Evolutionary conservation across 495 filamentous ascomycete species (phyloP).

Genomic region (Podospora fimiseda): DNA sequence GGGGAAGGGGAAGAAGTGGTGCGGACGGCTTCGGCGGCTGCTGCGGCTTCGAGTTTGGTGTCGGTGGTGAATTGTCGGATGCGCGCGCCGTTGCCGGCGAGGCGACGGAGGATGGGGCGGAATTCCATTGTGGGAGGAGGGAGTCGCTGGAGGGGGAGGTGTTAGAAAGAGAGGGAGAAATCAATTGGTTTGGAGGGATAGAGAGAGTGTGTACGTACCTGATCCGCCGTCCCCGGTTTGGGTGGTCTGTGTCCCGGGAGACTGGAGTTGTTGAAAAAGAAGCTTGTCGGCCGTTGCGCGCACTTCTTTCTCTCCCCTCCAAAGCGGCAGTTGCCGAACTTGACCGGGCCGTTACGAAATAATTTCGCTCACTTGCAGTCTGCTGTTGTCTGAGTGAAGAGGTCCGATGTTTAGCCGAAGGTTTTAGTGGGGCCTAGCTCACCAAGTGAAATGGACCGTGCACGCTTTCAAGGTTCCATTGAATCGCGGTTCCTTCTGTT

Average conservation of each 20-base stretch:
- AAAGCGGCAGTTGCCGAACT: neutral
- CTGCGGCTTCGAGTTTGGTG: conserved; percentile 2
- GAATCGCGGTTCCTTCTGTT: neutral
- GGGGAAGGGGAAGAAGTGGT: neutral
- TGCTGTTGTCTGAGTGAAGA: neutral
- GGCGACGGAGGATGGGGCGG: conserved; percentile 12
- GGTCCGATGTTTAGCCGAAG: neutral
- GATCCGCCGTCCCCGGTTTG: no score
- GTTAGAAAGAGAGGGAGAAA: neutral
- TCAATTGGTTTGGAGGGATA: conserved; percentile 20
- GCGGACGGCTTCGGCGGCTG: conserved; percentile 1
- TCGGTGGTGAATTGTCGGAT: conserved; percentile 10
- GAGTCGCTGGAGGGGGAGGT: neutral
- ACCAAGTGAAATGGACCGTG: conserved; percentile 4
- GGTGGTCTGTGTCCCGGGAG: no score
- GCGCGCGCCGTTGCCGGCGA: conserved; percentile 18
- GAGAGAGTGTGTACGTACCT: no score
- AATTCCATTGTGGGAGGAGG: neutral
- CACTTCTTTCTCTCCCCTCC: no score
- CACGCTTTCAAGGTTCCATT: neutral
- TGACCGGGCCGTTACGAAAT: conserved; percentile 1
- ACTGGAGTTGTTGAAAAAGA: neutral
- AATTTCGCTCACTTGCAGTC: neutral
- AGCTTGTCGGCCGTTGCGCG: no score
- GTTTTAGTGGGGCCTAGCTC: neutral